phyloP scores from a whole-genome alignment of 768 basidiomycete genomes.

The Mycena venus region DNA sequence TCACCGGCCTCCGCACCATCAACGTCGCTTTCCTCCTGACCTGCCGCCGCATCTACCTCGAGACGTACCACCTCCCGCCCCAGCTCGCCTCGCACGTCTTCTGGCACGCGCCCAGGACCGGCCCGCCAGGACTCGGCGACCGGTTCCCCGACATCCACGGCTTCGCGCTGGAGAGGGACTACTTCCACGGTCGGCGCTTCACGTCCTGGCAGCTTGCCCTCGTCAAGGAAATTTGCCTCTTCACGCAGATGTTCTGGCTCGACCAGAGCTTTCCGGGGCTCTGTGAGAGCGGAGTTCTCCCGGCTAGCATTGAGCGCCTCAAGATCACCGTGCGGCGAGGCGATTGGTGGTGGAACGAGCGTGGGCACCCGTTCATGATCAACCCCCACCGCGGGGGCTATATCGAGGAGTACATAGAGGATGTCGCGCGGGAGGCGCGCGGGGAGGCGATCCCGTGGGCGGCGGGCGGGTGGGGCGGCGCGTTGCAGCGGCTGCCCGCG shows the following conservation, averaged over 20 bases:
- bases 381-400: constrained; percentile 7
- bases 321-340: background rate
- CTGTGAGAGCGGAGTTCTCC: background rate
- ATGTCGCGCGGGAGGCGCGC: constrained; percentile 3
- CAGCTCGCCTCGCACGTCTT: constrained; percentile 10
- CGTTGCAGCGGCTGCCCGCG: background rate
- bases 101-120: constrained; percentile 5
- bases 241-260: constrained; percentile 26
- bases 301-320: constrained; percentile 3
- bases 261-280: background rate
- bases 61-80: constrained; percentile 24
- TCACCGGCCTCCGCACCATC: background rate
- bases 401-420: background rate
- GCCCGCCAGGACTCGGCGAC: background rate
- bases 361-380: background rate
- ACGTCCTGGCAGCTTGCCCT: background rate
- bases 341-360: constrained; percentile 22
- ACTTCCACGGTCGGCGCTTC: constrained; percentile 13
- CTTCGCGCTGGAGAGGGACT: background rate
- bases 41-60: constrained; percentile 21
- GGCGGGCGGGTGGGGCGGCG: constrained; percentile 8
- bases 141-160: constrained; percentile 15
- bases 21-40: constrained; percentile 2
- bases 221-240: background rate
- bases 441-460: constrained; percentile 8